Evolutionary conservation across 805 yeast species (phyloP).

Genomic region (Metschnikowia sp.): DNA sequence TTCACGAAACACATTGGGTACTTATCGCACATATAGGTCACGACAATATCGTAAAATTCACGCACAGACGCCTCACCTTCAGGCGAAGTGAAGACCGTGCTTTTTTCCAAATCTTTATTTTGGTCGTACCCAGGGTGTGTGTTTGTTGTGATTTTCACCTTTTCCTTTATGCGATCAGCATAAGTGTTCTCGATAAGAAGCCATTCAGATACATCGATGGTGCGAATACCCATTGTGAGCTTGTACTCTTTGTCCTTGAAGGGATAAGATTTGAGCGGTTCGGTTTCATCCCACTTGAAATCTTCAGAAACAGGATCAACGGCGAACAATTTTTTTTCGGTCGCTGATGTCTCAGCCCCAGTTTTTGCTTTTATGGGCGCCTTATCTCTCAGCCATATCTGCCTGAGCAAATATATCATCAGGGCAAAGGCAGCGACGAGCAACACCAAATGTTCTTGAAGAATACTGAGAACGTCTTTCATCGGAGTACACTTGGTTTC

Average conservation of each 20-base stretch:
- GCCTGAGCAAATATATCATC: too few species aligned
- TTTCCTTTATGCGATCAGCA: slow-evolving; percentile 23
- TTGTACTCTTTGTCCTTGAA: slow-evolving; percentile 56
- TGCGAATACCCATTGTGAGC: slow-evolving; percentile 19
- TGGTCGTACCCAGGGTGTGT: slow-evolving; percentile 30
- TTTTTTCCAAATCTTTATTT: slow-evolving; percentile 23
- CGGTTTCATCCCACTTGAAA: slow-evolving; percentile 15
- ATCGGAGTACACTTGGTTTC: too few species aligned
- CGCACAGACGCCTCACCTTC: slow-evolving; percentile 34
- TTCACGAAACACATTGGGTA: slow-evolving; percentile 37
- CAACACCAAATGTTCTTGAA: too few species aligned
- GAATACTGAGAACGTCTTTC: too few species aligned
- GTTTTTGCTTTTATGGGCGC: background rate
- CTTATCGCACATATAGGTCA: slow-evolving; percentile 32
- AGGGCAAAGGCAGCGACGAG: too few species aligned
- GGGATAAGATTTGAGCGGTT: slow-evolving; percentile 33
- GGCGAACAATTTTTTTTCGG: background rate
- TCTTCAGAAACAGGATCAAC: slow-evolving; percentile 11
- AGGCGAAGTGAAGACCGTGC: slow-evolving; percentile 31
- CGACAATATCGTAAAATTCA: slow-evolving; percentile 33
- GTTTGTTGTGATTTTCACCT: slow-evolving; percentile 28
- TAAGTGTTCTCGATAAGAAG: slow-evolving; percentile 38
- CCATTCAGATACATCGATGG: slow-evolving; percentile 38
- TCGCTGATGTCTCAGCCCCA: background rate
- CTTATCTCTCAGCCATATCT: too few species aligned